Conservation (phyloP, 441 rosid species). For the Gossypium davidsonii region DNA sequence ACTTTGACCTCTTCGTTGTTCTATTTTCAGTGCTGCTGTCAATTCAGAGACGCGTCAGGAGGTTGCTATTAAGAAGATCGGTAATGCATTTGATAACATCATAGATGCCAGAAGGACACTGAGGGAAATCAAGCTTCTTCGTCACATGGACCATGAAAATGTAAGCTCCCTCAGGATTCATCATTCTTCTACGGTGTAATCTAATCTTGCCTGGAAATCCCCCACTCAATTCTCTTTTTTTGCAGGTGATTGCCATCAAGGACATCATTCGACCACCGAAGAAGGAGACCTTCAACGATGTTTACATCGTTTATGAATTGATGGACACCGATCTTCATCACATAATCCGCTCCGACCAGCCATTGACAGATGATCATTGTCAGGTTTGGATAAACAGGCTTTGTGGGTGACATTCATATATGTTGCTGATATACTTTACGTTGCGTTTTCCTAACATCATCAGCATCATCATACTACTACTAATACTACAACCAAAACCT, state of each 20-base stretch:
- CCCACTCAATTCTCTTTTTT: slow-evolving; percentile 1
- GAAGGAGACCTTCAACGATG: slow-evolving; percentile 58
- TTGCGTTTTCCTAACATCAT: too few relatives aligned
- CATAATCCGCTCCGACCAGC: slow-evolving; percentile 54
- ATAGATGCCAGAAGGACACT: slow-evolving; percentile 46
- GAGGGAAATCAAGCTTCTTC: slow-evolving; percentile 69
- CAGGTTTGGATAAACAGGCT: slow-evolving; percentile 39
- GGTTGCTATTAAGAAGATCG: slow-evolving; percentile 60
- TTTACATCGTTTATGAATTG: slow-evolving; percentile 61
- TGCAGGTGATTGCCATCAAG: slow-evolving; percentile 54
- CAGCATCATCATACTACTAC: not conserved
- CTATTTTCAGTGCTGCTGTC: slow-evolving; percentile 56
- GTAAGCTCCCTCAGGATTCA: slow-evolving; percentile 21
- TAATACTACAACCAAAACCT: not conserved
- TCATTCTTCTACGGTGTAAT: not conserved
- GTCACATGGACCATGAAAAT: slow-evolving; percentile 61
- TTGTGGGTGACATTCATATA: not conserved
- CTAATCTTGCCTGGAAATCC: not conserved
- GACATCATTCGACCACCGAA: slow-evolving; percentile 64
- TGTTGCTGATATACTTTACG: not conserved
- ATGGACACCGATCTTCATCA: slow-evolving; percentile 74
- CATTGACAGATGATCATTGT: slow-evolving; percentile 52
- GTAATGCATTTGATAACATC: slow-evolving; percentile 45
- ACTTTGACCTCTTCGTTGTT: slow-evolving; percentile 1
- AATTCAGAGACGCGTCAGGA: slow-evolving; percentile 50